Conservation (phyloP, 2,329 filamentous ascomycete genomes). For the Paecilomyces formosus region DNA sequence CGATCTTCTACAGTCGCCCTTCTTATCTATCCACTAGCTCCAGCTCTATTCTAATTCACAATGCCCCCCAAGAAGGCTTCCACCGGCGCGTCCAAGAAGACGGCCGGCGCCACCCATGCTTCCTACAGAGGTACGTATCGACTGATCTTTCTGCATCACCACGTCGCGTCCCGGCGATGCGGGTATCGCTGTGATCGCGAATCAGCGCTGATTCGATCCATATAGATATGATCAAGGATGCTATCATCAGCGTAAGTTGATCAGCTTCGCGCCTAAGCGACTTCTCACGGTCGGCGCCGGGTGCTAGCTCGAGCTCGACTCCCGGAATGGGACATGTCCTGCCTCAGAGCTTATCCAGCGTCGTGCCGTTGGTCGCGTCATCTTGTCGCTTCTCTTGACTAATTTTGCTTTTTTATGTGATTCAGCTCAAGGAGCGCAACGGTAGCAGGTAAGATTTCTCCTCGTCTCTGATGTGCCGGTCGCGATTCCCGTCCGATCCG, state of each 20-base stretch:
- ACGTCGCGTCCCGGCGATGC: slow-evolving; percentile 37
- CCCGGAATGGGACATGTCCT: slow-evolving; percentile 30
- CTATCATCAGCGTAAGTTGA: slow-evolving; percentile 61
- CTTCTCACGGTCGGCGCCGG: slow-evolving; percentile 22
- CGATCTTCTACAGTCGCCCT: slow-evolving; percentile 10
- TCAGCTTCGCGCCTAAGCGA: slow-evolving; percentile 41
- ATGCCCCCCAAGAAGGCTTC: slow-evolving; percentile 62
- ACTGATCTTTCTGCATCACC: slow-evolving; percentile 36
- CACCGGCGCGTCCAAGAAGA: slow-evolving; percentile 51
- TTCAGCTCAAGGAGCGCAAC: slow-evolving; percentile 62
- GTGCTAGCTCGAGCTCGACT: slow-evolving; percentile 22
- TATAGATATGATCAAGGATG: slow-evolving; percentile 67
- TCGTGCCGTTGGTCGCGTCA: neutral
- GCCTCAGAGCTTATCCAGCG: neutral
- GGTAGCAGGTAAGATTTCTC: slow-evolving; percentile 56
- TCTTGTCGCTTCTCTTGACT: neutral
- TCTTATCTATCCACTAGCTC: slow-evolving; percentile 9
- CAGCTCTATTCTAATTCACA: slow-evolving; percentile 19
- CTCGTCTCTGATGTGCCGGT: slow-evolving; percentile 10
- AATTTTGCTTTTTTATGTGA: slow-evolving; percentile 19
- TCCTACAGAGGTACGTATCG: slow-evolving; percentile 58
- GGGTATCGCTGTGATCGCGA: slow-evolving; percentile 42
- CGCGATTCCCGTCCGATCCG: slow-evolving; percentile 9
- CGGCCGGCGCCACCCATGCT: slow-evolving; percentile 49
- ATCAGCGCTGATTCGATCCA: slow-evolving; percentile 44